Evolutionary conservation across 1,284 basidiomycete species (phyloP), one percentile per base, ranked within the genome.

Genomic region (Gastroboletus turbinatus): DNA sequence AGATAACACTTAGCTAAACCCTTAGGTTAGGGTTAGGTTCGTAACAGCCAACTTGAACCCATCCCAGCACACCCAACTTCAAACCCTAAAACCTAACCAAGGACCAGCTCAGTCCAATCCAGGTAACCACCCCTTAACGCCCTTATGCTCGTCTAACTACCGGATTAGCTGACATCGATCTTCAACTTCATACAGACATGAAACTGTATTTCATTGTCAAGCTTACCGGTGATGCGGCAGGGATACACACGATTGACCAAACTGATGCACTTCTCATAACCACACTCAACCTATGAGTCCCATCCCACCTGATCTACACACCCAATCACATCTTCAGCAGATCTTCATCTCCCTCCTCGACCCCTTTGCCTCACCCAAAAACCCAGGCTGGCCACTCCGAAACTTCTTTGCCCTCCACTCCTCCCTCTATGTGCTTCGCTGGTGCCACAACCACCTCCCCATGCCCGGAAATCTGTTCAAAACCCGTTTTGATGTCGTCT

Each of bases 311-410:
- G 23, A 4, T 55, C n/a, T 38, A 54, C 6, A 7, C 52, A 49
- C 47, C 52, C 16, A 44, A 11, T 19, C 38, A 36, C 35, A 5
- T 21, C 23, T 33, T 5, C 6, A 19, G 0, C 67, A 93, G 81
- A 82, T 81, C 53, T 78, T 82, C 2, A 71, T 97, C 14, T 85
- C 79, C 4, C 96, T 98, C 73, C 71, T 93, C 46, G 96, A 99
- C 69, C 93, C 96, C 0, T 97, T 95, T 0, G 85, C 92, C 0
- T 78, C 84, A 36, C 76, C 85, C 0, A 71, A 82, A 1, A 88
- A 90, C 59, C 94, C 94, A 0, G 96, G 96, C 19, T 99, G 97
- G 96, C 92, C 94, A 0, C 78, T 98, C 7, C 88, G 96, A 40
- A 99, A 98, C 67, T 80, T 96, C 40, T 85, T 99, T 14, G 84